Evolutionary conservation across 148 eudicot species (phyloP).

Genomic region (Vaccinium darrowii): DNA sequence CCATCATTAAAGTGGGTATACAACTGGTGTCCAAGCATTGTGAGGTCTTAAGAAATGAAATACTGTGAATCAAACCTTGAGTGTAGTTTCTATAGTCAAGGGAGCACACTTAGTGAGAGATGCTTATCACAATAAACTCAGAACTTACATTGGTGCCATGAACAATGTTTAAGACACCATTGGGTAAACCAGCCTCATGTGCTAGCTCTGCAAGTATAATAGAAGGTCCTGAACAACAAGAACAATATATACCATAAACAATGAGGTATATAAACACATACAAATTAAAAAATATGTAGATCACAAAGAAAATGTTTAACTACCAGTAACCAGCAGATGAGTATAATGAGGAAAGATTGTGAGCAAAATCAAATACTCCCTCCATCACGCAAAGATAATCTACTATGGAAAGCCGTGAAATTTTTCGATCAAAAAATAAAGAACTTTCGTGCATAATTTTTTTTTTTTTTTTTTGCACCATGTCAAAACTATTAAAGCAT

Average conservation of each 20-base stretch:
- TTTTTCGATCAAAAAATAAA: too few species aligned
- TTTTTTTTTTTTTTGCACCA: too few species aligned
- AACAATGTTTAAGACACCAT: slow-evolving; percentile 87
- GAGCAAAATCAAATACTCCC: neutral
- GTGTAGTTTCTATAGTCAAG: neutral
- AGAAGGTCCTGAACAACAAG: neutral
- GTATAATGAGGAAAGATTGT: neutral
- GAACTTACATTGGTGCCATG: slow-evolving; percentile 87
- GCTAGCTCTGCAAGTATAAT: slow-evolving; percentile 90
- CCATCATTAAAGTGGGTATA: neutral
- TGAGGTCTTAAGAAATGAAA: neutral
- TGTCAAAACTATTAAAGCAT: too few species aligned
- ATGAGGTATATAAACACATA: neutral
- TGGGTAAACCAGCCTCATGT: slow-evolving; percentile 95
- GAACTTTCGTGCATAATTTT: too few species aligned
- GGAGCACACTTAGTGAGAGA: neutral
- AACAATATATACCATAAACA: neutral
- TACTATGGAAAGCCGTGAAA: too few species aligned
- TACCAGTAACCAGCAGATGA: neutral
- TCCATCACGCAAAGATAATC: too few species aligned
- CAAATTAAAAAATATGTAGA: neutral
- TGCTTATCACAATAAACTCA: neutral
- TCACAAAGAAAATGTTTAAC: neutral
- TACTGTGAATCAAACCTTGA: neutral
- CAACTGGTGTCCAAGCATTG: neutral